Conservation (phyloP, 2,329 filamentous ascomycete species). For the Sporothrix humicola region DNA sequence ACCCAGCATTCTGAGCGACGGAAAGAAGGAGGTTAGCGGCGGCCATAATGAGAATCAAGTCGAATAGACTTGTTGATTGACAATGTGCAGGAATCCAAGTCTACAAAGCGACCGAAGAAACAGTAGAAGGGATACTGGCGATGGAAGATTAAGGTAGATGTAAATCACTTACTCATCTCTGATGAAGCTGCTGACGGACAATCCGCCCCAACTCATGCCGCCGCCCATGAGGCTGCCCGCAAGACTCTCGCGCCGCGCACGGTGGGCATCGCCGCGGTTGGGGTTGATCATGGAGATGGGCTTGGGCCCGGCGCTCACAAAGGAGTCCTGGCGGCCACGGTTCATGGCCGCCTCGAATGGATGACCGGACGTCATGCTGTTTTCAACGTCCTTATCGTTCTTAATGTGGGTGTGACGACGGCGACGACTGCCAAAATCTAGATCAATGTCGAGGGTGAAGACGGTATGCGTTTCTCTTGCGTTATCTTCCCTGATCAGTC, state of each 20-base stretch:
- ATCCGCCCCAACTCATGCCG: slow-evolving; percentile 96
- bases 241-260: slow-evolving; percentile 65
- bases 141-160: not conserved
- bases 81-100: too few relatives aligned
- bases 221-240: slow-evolving; percentile 74
- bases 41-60: not conserved
- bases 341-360: slow-evolving; percentile 64
- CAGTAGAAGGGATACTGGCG: not conserved
- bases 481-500: slow-evolving; percentile 41
- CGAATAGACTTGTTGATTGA: not conserved
- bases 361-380: slow-evolving; percentile 65
- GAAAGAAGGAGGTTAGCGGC: slow-evolving; percentile 37
- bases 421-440: too few relatives aligned
- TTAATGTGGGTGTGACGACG: not conserved
- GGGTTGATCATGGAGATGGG: slow-evolving; percentile 71
- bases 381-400: not conserved
- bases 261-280: slow-evolving; percentile 65
- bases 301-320: slow-evolving; percentile 68
- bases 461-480: slow-evolving; percentile 28
- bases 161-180: slow-evolving; percentile 85
- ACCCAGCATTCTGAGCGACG: slow-evolving; percentile 79
- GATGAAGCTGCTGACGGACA: slow-evolving; percentile 96
- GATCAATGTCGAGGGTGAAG: slow-evolving; percentile 38
- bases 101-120: not conserved
- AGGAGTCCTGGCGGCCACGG: slow-evolving; percentile 67